Evolutionary conservation across 1,284 basidiomycete species (phyloP).

Genomic region (Hypsizygus ulmarius): DNA sequence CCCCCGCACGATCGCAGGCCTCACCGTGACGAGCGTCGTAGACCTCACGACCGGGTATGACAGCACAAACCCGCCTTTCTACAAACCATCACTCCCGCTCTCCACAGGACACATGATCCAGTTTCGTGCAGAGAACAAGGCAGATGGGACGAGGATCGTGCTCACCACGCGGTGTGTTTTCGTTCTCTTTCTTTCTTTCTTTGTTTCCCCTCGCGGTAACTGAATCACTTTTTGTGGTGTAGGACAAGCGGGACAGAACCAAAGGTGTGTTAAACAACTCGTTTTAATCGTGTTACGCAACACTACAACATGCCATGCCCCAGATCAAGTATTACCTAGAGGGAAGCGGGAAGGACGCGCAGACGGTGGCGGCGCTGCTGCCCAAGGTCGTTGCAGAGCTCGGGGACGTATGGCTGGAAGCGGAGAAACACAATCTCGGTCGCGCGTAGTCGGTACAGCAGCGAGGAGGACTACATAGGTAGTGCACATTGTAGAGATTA

Average conservation of each 20-base stretch:
- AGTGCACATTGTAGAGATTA: background rate
- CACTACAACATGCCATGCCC: background rate
- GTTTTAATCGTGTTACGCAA: background rate
- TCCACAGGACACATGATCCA: constrained; percentile 85
- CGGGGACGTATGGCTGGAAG: constrained; percentile 66
- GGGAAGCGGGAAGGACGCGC: constrained; percentile 55
- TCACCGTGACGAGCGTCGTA: constrained; percentile 58
- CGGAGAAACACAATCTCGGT: constrained; percentile 51
- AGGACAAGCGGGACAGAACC: constrained; percentile 88
- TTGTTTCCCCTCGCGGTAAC: background rate
- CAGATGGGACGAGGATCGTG: constrained; percentile 49
- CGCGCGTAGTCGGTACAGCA: constrained; percentile 25
- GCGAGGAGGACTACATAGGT: background rate
- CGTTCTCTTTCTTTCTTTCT: background rate
- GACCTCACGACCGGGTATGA: constrained; percentile 79
- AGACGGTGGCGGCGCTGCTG: constrained; percentile 46
- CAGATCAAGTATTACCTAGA: constrained; percentile 86
- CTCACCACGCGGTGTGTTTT: constrained; percentile 60
- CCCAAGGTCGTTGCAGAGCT: constrained; percentile 56
- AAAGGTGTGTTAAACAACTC: constrained; percentile 48
- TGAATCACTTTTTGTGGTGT: background rate
- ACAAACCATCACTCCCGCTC: constrained; percentile 61
- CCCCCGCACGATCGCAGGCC: constrained; percentile 58
- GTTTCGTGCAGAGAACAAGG: constrained; percentile 53
- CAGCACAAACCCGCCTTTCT: constrained; percentile 64